These are phyloP conservation scores for Russula virescens DNA, from an alignment of 768 basidiomycete species.

Conservation along the genomic window DNA sequence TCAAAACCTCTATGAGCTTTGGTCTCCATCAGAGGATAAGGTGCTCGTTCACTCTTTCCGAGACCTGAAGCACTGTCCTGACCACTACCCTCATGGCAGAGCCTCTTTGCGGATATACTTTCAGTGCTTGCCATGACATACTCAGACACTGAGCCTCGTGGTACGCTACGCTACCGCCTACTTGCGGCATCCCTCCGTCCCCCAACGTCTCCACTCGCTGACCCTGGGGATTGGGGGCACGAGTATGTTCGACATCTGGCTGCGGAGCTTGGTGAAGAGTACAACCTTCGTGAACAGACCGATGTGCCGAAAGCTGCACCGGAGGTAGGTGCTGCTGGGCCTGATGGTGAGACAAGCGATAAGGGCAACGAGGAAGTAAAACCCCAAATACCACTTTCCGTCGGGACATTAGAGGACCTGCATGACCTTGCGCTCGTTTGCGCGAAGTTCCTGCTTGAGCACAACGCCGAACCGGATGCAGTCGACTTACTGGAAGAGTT, in stretches of 20 bases:
- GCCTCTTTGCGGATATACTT: constrained; percentile 92
- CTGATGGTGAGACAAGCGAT: constrained; percentile 28
- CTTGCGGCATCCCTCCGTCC: constrained; percentile 68
- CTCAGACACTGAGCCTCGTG: constrained; percentile 94
- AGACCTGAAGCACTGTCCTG: constrained; percentile 1
- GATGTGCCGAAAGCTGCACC: constrained; percentile 30
- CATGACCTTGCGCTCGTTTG: constrained; percentile 74
- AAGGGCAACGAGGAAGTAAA: constrained; percentile 31
- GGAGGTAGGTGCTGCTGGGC: constrained; percentile 11
- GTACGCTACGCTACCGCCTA: constrained; percentile 90
- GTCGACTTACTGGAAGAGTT: constrained; percentile 93
- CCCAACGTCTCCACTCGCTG: constrained; percentile 59
- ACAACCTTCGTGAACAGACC: constrained; percentile 59
- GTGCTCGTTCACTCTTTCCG: constrained; percentile 32
- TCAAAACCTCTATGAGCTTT: constrained; percentile 76
- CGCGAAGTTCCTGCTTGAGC: constrained; percentile 80
- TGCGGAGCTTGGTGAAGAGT: constrained; percentile 94
- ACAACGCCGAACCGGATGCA: constrained; percentile 98
- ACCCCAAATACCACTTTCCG: constrained; percentile 30
- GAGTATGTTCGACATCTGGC: constrained; percentile 98
- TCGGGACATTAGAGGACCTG: constrained; percentile 69
- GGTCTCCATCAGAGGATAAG: constrained; percentile 75
- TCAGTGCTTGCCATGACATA: constrained; percentile 99
- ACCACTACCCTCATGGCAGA: constrained; percentile 40
- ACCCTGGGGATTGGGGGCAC: constrained; percentile 97